phyloP scores from a whole-genome alignment of 305 asterid species.

The Andrographis paniculata region DNA sequence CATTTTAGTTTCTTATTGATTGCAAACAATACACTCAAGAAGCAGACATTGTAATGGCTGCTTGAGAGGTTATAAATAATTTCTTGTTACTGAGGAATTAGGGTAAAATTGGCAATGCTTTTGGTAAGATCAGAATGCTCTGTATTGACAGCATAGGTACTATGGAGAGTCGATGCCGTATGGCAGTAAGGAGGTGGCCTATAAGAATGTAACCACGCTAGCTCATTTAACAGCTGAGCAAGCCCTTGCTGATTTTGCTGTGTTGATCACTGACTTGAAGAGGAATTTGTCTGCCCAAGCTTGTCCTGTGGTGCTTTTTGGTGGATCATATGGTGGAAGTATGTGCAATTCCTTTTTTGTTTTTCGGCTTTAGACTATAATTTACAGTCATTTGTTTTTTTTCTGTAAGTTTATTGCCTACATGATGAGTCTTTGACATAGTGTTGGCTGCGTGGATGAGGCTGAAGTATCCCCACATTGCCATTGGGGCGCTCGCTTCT shows the following conservation, averaged over 20 bases:
- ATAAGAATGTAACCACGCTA: conserved; percentile 53
- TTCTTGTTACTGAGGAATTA: neutral
- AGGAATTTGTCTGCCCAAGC: conserved; percentile 65
- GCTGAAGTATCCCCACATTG: conserved; percentile 86
- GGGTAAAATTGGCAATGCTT: too few relatives aligned
- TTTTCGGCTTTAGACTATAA: too few relatives aligned
- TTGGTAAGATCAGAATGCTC: conserved; percentile 1
- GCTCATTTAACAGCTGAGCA: conserved; percentile 82
- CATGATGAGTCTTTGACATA: conserved; percentile 19
- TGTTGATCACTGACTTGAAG: conserved; percentile 70
- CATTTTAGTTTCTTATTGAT: too few relatives aligned
- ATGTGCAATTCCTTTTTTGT: conserved; percentile 16
- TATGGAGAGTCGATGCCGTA: conserved; percentile 90
- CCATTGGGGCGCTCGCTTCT: conserved; percentile 84
- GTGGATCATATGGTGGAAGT: conserved; percentile 99
- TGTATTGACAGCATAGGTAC: conserved; percentile 73
- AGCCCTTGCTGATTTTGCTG: conserved; percentile 84
- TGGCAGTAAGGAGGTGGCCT: conserved; percentile 65
- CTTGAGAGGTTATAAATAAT: too few relatives aligned
- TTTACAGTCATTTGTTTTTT: neutral
- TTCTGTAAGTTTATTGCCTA: neutral
- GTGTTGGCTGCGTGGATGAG: conserved; percentile 99
- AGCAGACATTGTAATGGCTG: too few relatives aligned
- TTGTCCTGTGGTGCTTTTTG: conserved; percentile 72
- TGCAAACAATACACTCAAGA: too few relatives aligned